Percentiles rank a stretch among this genome's conserved stretches.
Conservation (phyloP, 139 green algal genomes). For the Medakamo hakoo region DNA sequence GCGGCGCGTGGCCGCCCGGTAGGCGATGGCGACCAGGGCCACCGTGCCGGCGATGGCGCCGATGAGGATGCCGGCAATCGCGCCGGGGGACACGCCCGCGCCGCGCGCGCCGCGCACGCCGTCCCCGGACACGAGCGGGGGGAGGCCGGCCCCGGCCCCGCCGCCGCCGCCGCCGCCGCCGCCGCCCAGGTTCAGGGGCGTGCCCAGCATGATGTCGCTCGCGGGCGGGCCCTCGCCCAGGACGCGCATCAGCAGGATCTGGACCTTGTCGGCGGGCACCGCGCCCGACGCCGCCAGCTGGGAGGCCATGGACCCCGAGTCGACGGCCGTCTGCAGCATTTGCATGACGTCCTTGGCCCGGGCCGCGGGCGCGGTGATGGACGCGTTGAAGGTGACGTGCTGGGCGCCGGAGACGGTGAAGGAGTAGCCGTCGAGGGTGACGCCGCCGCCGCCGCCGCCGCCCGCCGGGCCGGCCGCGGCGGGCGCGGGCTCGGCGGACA, state of each 20-base stretch:
- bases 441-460: too few relatives aligned
- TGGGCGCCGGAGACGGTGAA: neutral
- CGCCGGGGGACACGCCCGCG: neutral
- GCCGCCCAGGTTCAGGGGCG: too few relatives aligned
- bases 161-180: neutral
- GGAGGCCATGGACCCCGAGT: neutral
- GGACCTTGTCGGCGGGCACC: neutral
- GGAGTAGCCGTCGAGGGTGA: neutral
- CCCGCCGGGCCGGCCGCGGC: too few relatives aligned
- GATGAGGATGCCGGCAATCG: neutral
- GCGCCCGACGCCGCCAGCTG: neutral
- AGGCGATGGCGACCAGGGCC: neutral
- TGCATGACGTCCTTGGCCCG: neutral
- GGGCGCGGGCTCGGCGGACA: neutral
- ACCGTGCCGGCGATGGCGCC: neutral
- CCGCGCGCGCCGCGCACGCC: too few relatives aligned
- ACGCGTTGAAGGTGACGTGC: neutral
- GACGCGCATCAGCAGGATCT: neutral
- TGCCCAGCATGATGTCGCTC: neutral
- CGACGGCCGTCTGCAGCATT: neutral
- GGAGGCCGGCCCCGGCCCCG: neutral
- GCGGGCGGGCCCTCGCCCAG: neutral
- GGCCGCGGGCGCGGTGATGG: neutral
- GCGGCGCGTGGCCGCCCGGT: neutral
- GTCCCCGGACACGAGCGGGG: neutral